Base-by-base conservation (phyloP, 2,329 filamentous ascomycete genomes). In the Arthrocladium fulminans region DNA sequence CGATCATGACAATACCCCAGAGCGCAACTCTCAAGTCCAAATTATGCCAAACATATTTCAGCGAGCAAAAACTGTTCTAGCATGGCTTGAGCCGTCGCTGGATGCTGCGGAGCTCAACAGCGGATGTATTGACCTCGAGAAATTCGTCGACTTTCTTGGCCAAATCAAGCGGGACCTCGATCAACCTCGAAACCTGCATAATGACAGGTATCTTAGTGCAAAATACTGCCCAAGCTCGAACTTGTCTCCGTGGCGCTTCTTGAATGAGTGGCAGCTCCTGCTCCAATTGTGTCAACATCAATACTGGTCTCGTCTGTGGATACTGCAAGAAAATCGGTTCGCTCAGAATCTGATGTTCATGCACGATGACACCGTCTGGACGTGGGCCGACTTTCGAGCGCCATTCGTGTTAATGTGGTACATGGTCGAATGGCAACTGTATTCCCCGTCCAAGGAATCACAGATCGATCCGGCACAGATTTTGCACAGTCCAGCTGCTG, bases 31-130 rank as follows among this genome's bases (percentile, higher is more conserved):
- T n/a, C 59, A 60, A 42, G 51, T 60, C 15, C 52, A 49, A 24
- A 55, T 54, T 32, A 60, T 60, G 55, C 47, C 45, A 9, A 53
- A 45, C 20, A 56, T 60, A 9, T 60, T 50, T 47, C 52, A 47
- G 6, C 47, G 50, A 19, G 58, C 58, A 12, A 48, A 54, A 12
- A 50, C 49, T 27, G 58, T 60, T 7, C 45, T 49, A n/a, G 55
- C 54, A n/a, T 60, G 57, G 57, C 49, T 60, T 25, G 58, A 48
- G 22, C 34, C 44, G 9, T 30, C 12, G 10, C 6, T n/a, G 13
- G 30, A 19, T 12, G 23, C 27, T 34, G 15, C 13, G 10, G n/a
- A 29, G 7, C 10, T 27, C 32, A 17, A 5, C 19, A 17, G 4
- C 17, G 32, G 17, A 2, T 6, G 19, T 24, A 8, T 9, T 29